A percentile compares a stretch with the other conserved stretches of the same genome.
phyloP scores from a whole-genome alignment of 257 asterid species.

The Linaria vulgaris region DNA sequence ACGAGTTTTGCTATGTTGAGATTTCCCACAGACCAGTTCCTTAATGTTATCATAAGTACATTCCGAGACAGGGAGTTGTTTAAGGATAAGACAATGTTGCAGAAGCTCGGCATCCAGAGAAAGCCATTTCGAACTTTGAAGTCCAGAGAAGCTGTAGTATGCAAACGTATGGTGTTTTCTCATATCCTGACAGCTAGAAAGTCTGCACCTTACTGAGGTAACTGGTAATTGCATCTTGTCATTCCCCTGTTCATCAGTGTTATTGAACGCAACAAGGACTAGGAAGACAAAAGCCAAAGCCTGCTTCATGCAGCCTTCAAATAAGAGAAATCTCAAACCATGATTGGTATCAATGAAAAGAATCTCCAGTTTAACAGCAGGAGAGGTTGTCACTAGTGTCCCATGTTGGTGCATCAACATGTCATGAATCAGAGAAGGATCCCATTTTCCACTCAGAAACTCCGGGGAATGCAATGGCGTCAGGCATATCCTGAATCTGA shows the following conservation, averaged over 20 bases:
- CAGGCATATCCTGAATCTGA: conserved; percentile 44
- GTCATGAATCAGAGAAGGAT: conserved; percentile 44
- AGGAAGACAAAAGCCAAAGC: conserved; percentile 62
- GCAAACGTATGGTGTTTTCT: conserved; percentile 62
- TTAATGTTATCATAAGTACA: conserved; percentile 81
- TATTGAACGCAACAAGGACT: conserved; percentile 58
- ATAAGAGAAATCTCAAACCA: conserved; percentile 73
- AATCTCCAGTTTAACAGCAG: conserved; percentile 74
- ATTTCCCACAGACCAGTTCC: conserved; percentile 49
- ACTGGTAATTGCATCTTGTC: conserved; percentile 60
- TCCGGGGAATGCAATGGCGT: conserved; percentile 39
- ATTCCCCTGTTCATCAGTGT: conserved; percentile 46
- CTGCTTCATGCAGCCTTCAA: conserved; percentile 72
- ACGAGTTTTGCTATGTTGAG: conserved; percentile 31
- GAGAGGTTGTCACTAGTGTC: conserved; percentile 59
- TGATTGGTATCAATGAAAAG: conserved; percentile 71
- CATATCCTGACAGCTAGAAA: conserved; percentile 54
- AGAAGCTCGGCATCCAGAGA: conserved; percentile 65
- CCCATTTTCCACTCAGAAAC: conserved; percentile 33
- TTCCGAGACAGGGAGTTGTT: conserved; percentile 64
- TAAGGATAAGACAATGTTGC: conserved; percentile 54
- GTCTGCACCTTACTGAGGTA: conserved; percentile 70
- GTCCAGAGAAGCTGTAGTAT: conserved; percentile 62
- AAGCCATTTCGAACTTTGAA: conserved; percentile 62
- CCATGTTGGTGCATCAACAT: conserved; percentile 65